Base-by-base conservation (phyloP, 2,329 filamentous ascomycete genomes). In the Exophiala oligosperma region DNA sequence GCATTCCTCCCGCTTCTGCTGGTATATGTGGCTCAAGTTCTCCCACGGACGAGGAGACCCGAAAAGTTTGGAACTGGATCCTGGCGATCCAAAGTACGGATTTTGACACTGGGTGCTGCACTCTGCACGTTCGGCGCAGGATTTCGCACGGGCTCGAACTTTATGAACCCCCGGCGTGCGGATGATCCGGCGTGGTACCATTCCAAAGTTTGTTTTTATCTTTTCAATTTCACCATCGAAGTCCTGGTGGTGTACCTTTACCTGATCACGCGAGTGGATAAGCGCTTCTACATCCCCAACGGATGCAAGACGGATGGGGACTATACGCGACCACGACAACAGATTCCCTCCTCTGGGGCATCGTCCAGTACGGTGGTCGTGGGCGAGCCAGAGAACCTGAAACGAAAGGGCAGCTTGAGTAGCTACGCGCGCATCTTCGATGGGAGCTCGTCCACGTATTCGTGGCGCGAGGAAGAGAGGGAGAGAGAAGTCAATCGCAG, bases 201-300 rank as follows among this genome's bases (percentile, higher is more conserved):
- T 67, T 77, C 77, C 68, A 89, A 87, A 70, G 82, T 85, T 1
- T 84, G 82, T 66, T 95, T 91, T 76, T 96, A 93, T 75, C 74
- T 85, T 69, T 90, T 94, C 77, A 89, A 90, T 74, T 94, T 89
- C 68, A 77, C 76, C 14, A 78, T 92, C 35, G 92, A 96, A 73
- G 76, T 92, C 41, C 68, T 88, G 24, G 84, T 91, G 26, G 80
- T 93, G 2, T 81, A 79, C 53, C 74, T 86, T 5, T 92, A 90
- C 73, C 81, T 86, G 0, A 69, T 88, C 14, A 73, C 80, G 17
- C 81, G 91, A 32, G 85, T 94, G 60, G 91, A 96, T 71, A 79
- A 81, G 63, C 82, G 88, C 40, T 95, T 93, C 75, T 81, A 87
- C 68, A 76, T 94, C 21, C 90, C 89, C 1, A 77, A 94, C 69